phyloP scores from a whole-genome alignment of 192 early-diverging fungal species.

The Umbelopsis sp. region DNA sequence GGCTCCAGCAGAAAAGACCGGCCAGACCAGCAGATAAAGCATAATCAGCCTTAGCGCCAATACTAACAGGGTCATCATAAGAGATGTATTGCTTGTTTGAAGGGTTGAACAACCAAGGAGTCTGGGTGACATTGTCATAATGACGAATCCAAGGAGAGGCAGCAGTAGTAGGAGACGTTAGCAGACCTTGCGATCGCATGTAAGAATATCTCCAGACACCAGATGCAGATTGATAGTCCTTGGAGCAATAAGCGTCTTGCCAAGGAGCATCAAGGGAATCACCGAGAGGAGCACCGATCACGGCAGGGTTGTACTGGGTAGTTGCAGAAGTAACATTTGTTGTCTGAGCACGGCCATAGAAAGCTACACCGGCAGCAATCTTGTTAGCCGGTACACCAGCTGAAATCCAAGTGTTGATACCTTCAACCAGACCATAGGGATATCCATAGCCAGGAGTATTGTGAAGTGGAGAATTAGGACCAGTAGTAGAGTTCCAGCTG shows the following conservation, averaged over 20 bases:
- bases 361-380: slow-evolving; percentile 22
- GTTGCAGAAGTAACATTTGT: neutral
- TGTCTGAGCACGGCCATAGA: slow-evolving; percentile 20
- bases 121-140: slow-evolving; percentile 53
- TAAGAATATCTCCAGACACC: slow-evolving; percentile 18
- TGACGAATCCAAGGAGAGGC: slow-evolving; percentile 50
- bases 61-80: slow-evolving; percentile 30
- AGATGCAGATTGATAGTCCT: neutral
- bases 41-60: slow-evolving; percentile 27
- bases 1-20: slow-evolving; percentile 30
- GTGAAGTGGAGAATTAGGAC: slow-evolving; percentile 18
- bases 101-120: slow-evolving; percentile 60
- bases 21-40: slow-evolving; percentile 28
- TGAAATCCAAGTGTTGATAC: neutral
- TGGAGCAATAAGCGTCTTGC: slow-evolving; percentile 16
- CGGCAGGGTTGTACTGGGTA: slow-evolving; percentile 19
- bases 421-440: slow-evolving; percentile 7
- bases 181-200: slow-evolving; percentile 19
- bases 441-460: slow-evolving; percentile 21
- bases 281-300: slow-evolving; percentile 7
- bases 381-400: slow-evolving; percentile 17
- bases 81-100: slow-evolving; percentile 52
- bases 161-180: slow-evolving; percentile 42
- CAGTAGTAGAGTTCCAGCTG: slow-evolving; percentile 11
- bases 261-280: slow-evolving; percentile 11